phyloP scores from a whole-genome alignment of 345 rosid genomes.

The Populus deltoides region DNA sequence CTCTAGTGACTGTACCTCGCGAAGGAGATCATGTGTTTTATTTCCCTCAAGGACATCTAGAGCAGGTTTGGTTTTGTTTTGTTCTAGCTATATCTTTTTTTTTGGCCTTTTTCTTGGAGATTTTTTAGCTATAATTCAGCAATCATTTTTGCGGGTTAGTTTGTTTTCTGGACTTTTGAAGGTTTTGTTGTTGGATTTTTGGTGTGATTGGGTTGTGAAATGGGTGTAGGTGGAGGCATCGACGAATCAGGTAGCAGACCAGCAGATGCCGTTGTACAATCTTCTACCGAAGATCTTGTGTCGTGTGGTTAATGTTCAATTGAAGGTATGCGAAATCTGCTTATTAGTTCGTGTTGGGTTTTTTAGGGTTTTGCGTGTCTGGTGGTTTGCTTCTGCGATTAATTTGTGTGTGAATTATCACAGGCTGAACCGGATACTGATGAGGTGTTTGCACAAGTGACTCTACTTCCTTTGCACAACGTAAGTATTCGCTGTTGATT shows the following conservation, averaged over 20 bases:
- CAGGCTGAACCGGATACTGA: slow-evolving; percentile 62
- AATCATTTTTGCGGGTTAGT: background rate
- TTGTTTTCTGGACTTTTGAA: background rate
- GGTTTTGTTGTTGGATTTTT: background rate
- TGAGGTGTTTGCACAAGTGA: slow-evolving; percentile 57
- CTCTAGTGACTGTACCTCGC: slow-evolving; percentile 51
- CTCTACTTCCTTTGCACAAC: slow-evolving; percentile 36
- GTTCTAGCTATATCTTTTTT: background rate
- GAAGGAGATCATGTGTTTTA: slow-evolving; percentile 44
- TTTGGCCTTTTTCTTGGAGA: background rate
- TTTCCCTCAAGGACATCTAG: slow-evolving; percentile 65
- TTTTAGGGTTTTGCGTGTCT: background rate
- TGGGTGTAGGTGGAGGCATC: slow-evolving; percentile 46
- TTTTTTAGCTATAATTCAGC: background rate
- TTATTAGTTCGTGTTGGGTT: background rate
- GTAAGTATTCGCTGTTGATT: slow-evolving; percentile 23
- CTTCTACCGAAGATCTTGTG: slow-evolving; percentile 47
- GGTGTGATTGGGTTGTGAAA: background rate
- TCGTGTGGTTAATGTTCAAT: slow-evolving; percentile 39
- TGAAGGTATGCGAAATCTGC: slow-evolving; percentile 29
- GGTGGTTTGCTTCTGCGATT: background rate
- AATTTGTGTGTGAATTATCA: background rate
- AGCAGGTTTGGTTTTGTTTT: slow-evolving; percentile 35
- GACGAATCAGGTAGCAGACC: slow-evolving; percentile 44
- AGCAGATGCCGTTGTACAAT: slow-evolving; percentile 43